A percentile compares a stretch with the other conserved stretches of the same genome.
These are phyloP conservation scores for Erigeron philadelphicus DNA, from an alignment of 140 eudicot genomes.

Conservation along the genomic window DNA sequence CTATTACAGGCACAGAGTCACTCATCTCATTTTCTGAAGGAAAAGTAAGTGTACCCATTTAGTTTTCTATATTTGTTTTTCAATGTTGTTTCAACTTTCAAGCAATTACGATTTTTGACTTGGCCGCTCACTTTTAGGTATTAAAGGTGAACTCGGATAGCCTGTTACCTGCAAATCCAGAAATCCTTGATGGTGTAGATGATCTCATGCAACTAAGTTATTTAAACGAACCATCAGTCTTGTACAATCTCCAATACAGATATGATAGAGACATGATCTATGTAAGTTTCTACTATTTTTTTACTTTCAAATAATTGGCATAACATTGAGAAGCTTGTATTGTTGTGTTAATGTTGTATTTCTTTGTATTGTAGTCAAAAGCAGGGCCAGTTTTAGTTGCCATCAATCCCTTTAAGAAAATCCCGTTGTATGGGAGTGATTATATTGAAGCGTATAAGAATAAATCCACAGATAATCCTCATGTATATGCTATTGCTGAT, in stretches of 20 bases:
- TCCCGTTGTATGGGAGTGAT: conserved; percentile 71
- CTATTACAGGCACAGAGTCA: conserved; percentile 65
- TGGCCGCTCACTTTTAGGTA: conserved; percentile 45
- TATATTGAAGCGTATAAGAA: conserved; percentile 64
- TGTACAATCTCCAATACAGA: conserved; percentile 86
- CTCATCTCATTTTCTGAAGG: conserved; percentile 63
- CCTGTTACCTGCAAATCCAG: conserved; percentile 89
- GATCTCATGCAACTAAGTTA: conserved; percentile 98
- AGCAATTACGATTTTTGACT: conserved; percentile 20
- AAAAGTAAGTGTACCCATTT: conserved; percentile 48
- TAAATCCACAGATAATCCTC: conserved; percentile 73
- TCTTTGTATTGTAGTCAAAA: conserved; percentile 55
- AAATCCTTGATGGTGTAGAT: conserved; percentile 94
- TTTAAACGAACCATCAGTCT: conserved; percentile 80
- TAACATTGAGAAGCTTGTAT: neutral
- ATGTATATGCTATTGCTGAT: conserved; percentile 97
- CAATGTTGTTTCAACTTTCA: conserved; percentile 12
- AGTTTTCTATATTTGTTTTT: neutral
- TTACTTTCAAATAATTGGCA: neutral
- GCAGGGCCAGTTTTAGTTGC: conserved; percentile 98
- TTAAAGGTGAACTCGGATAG: conserved; percentile 60
- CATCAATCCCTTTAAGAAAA: conserved; percentile 82
- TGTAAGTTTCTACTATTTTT: conserved; percentile 46
- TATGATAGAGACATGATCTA: conserved; percentile 73
- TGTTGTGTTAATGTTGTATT: neutral